Base-by-base conservation (phyloP, 345 rosid genomes). In the Eutrema yunnanense region DNA sequence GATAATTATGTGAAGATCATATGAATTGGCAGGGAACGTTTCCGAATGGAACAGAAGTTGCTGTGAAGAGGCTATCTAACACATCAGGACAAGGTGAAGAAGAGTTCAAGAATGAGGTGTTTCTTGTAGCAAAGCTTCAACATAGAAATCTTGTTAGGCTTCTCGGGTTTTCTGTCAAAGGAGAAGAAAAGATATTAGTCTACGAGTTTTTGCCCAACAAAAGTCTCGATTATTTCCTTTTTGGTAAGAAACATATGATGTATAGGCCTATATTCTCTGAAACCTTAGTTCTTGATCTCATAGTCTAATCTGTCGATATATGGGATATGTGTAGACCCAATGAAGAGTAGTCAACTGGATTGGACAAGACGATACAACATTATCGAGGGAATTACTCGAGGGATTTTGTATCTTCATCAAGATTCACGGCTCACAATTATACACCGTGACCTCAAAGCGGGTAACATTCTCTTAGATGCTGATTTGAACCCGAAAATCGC, bases 191-290 rank as follows among this genome's bases (percentile, higher is more conserved):
- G 34, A 4, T 71, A 49, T 14, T 71, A 4, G 61, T 86, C 1
- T 86, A 83, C n/a, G 88, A 86, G 46, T 78, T 75, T 38, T 66
- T 84, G 46, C 51, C 80, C 0, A 82, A 86, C 2, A 76, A 70
- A 75, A 86, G 86, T 81, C 71, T 84, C 3, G 90, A 84, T 1
- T 46, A 3, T 0, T 64, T 73, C 22, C 57, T 73, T 0, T 64
- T 65, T 1, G 56, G 77, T 71, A 57, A 55, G 34, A 41, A 9
- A n/a, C 16, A 59, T 9, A 2, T 27, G n/a, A 22, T 12, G 10
- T 4, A 11, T 58, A 34, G 9, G 4, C 3, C n/a, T 33, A 33
- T 55, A 42, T 6, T 32, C 49, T 59, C 16, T 11, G 3, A 67
- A 34, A 46, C 7, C 19, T 37, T 61, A 0, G n/a, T 50, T 37